Conservation (phyloP, 83 land plant genomes). For the Picea abies region DNA sequence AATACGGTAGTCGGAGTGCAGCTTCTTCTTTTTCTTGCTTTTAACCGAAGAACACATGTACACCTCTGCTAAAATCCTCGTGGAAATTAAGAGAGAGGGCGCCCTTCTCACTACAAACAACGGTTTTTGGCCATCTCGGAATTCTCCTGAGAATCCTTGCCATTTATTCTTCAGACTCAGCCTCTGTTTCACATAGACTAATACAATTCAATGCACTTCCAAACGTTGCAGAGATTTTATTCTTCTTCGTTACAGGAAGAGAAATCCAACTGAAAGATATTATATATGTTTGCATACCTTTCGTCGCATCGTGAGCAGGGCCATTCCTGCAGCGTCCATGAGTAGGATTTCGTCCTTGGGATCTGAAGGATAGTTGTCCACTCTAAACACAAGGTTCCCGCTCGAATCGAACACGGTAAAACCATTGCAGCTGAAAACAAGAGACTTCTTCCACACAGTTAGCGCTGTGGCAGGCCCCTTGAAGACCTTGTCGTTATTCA, state of each 20-base stretch:
- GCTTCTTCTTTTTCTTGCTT: neutral
- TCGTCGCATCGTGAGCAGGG: conserved; percentile 26
- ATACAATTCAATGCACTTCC: neutral
- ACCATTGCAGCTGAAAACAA: no score
- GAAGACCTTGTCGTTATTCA: neutral
- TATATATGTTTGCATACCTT: conserved; percentile 11
- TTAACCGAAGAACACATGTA: neutral
- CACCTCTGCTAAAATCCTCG: neutral
- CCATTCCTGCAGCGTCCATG: neutral
- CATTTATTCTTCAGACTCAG: neutral
- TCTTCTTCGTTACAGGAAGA: neutral
- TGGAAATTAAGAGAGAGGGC: neutral
- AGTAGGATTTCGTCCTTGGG: no score
- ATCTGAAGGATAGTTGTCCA: no score
- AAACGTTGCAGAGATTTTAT: neutral
- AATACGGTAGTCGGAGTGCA: neutral
- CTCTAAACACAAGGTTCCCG: conserved; percentile 17
- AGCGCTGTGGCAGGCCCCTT: neutral
- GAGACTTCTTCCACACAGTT: no score
- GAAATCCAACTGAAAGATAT: neutral
- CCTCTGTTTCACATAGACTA: neutral
- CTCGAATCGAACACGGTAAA: conserved; percentile 25
- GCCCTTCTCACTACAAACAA: no score
- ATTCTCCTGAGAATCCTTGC: no score
- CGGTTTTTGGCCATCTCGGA: no score